Conservation (phyloP, 1,284 basidiomycete genomes). For the Ceratobasidium sp. region DNA sequence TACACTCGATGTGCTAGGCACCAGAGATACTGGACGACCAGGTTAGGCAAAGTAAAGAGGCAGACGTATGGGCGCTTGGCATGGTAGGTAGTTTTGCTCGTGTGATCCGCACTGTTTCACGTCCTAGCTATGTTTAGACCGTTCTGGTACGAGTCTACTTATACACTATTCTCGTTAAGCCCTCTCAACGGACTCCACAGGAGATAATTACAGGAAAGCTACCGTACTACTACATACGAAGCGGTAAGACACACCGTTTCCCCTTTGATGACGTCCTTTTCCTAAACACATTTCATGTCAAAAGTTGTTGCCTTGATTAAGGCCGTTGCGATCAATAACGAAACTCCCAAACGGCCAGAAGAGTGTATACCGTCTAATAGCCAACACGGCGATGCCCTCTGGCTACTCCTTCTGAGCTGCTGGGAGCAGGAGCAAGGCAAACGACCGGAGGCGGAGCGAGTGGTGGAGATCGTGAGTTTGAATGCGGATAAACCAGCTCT, state of each 20-base stretch:
- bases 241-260: background rate
- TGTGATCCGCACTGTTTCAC: too few species aligned
- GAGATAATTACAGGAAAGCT: background rate
- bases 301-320: background rate
- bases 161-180: background rate
- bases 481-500: too few species aligned
- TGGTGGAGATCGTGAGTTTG: background rate
- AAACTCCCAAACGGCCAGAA: background rate
- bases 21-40: slow-evolving; percentile 3
- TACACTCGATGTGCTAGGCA: background rate
- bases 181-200: background rate
- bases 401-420: slow-evolving; percentile 9
- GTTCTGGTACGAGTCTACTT: background rate
- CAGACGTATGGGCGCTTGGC: background rate
- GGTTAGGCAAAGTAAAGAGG: background rate
- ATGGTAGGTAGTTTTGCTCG: background rate
- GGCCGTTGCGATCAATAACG: background rate
- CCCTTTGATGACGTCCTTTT: too few species aligned
- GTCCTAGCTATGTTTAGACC: too few species aligned
- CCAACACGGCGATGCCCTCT: background rate
- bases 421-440: background rate
- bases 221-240: background rate
- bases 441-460: background rate
- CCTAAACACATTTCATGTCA: too few species aligned
- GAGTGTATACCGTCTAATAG: background rate